A percentile compares a stretch with the other conserved stretches of the same genome.
phyloP scores from a whole-genome alignment of 768 basidiomycete genomes.

The Candolleomyces aberdarensis region DNA sequence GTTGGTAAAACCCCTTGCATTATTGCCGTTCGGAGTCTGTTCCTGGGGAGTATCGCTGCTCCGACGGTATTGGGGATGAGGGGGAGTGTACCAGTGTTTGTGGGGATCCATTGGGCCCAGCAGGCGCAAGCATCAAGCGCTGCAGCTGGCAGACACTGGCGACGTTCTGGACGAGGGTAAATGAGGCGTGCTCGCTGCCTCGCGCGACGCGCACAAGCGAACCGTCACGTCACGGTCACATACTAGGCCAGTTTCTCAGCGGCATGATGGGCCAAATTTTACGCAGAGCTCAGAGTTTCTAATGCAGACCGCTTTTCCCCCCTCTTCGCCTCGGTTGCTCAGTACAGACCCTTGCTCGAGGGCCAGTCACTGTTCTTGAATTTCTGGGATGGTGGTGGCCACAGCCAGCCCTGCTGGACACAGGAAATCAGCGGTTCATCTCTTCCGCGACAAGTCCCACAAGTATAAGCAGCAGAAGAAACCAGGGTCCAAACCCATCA shows the following conservation, averaged over 20 bases:
- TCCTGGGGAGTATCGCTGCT: slow-evolving; percentile 15
- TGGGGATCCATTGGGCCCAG: slow-evolving; percentile 31
- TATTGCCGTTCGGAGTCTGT: slow-evolving; percentile 14
- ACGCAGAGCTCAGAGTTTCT: not conserved
- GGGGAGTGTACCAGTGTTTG: slow-evolving; percentile 22
- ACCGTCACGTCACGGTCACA: slow-evolving; percentile 5
- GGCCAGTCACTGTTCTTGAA: not conserved
- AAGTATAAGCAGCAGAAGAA: slow-evolving; percentile 23
- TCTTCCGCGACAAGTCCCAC: slow-evolving; percentile 19
- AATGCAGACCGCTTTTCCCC: not conserved
- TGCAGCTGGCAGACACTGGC: not conserved
- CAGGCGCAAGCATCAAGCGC: slow-evolving; percentile 9
- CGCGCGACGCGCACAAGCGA: slow-evolving; percentile 5
- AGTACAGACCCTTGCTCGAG: not conserved
- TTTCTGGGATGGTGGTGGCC: not conserved
- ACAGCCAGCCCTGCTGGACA: slow-evolving; percentile 13
- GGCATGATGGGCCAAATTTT: not conserved
- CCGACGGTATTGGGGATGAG: slow-evolving; percentile 19
- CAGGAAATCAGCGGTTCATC: slow-evolving; percentile 12
- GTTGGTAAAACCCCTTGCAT: slow-evolving; percentile 14
- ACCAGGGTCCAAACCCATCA: slow-evolving; percentile 23
- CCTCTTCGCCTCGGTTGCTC: not conserved
- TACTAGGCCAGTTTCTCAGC: not conserved
- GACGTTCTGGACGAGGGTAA: slow-evolving; percentile 3
- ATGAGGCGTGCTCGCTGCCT: not conserved